Conservation (phyloP, 2,329 filamentous ascomycete genomes). For the Erysiphe pulchra region DNA sequence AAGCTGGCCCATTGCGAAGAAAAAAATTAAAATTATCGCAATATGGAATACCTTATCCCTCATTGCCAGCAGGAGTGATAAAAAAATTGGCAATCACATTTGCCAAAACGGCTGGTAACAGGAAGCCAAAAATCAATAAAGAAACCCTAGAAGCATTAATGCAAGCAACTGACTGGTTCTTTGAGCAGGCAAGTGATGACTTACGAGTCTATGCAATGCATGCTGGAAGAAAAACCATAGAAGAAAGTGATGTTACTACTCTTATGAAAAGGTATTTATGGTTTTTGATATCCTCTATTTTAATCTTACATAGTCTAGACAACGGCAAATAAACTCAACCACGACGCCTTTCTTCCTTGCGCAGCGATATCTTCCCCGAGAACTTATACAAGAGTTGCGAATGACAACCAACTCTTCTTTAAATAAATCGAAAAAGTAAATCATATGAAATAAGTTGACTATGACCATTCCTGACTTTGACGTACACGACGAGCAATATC, state of each 20-base stretch:
- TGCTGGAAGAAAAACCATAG: conserved; percentile 60
- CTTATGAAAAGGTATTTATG: conserved; percentile 54
- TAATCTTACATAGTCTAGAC: conserved; percentile 24
- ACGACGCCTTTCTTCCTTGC: conserved; percentile 71
- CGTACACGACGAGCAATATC: conserved; percentile 48
- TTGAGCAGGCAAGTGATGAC: conserved; percentile 66
- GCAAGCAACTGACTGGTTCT: conserved; percentile 74
- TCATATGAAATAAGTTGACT: conserved; percentile 19
- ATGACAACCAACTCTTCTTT: conserved; percentile 33
- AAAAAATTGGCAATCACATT: conserved; percentile 50
- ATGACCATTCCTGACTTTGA: conserved; percentile 50
- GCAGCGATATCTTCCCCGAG: conserved; percentile 54
- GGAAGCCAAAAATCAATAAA: conserved; percentile 42
- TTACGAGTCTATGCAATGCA: conserved; percentile 57
- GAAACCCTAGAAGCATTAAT: conserved; percentile 52
- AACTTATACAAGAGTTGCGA: conserved; percentile 58
- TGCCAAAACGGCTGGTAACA: conserved; percentile 35
- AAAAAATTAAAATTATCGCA: conserved; percentile 35
- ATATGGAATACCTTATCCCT: conserved; percentile 50
- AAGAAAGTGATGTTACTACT: conserved; percentile 59
- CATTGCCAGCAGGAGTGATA: conserved; percentile 45
- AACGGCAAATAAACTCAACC: conserved; percentile 45
- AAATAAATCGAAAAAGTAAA: conserved; percentile 15
- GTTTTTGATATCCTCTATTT: not conserved
- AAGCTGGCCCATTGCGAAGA: conserved; percentile 10